Evolutionary conservation across 352 stramenopile species (phyloP), one percentile per base, ranked within the genome.

Genomic region (Globisporangium irregulare): DNA sequence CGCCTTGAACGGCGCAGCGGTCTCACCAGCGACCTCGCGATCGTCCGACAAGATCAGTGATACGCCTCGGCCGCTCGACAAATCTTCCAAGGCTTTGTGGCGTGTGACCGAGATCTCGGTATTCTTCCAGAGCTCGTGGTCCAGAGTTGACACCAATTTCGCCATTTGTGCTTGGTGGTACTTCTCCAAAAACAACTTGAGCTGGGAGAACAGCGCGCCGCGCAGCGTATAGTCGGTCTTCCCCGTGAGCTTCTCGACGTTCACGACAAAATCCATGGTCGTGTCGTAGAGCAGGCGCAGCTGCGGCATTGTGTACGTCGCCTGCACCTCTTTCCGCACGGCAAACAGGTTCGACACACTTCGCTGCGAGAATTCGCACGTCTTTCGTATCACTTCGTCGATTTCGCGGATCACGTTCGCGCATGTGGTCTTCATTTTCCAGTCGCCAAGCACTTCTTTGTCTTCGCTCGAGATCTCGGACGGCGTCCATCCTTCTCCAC

Each of bases 81-180:
- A 76, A 71, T 97, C 81, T 36, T 96, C 95, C 12, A 98, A 79
- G 7, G 85, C 86, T 70, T 86, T 85, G 81, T 98, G 95, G 36
- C 95, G 78, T 43, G 88, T 79, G n/a, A 91, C 77, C 4, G 92
- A 97, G 60, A 98, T 92, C 75, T 98, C 84, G 32, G 79, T 96
- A 60, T 98, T 97, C 62, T 97, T 94, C 96, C 96, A 99, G 59
- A 97, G 73, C 73, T 99, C 96, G 59, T 95, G 92, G 76, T 98
- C 94, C 22, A 99, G 81, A 3, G 95, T 97, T 48, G 93, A 95
- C n/a, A 97, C 93, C 51, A 99, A 74, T 54, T 93, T 92, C 27
- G 85, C 90, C 75, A 98, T 94, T 61, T 98, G 96, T 9, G 80
- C 76, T 68, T 98, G 85, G 71, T 99, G 96, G 57, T 97, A 94